Evolutionary conservation across 2,329 filamentous ascomycete species (phyloP).

Genomic region (Pseudopyrenochaeta lycopersici): DNA sequence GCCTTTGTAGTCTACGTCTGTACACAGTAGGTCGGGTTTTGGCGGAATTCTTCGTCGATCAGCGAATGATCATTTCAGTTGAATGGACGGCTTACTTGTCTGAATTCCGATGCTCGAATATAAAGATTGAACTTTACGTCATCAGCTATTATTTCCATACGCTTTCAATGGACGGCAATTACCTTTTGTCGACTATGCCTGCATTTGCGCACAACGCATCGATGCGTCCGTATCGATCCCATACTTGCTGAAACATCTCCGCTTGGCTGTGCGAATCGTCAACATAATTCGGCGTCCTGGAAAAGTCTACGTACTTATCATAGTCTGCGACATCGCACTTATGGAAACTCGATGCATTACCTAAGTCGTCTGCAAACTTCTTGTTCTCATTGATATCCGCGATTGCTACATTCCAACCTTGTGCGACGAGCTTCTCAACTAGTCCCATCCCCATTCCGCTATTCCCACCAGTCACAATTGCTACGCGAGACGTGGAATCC

Average conservation of each 20-base stretch:
- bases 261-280: constrained; percentile 51
- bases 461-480: constrained; percentile 40
- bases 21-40: constrained; percentile 56
- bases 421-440: constrained; percentile 22
- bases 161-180: neutral
- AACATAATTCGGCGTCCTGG: neutral
- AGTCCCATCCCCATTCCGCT: constrained; percentile 39
- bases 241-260: constrained; percentile 55
- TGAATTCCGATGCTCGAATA: constrained; percentile 46
- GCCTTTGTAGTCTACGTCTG: constrained; percentile 62
- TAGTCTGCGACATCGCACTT: constrained; percentile 39
- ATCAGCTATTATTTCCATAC: neutral
- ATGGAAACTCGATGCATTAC: constrained; percentile 30
- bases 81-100: constrained; percentile 22
- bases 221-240: constrained; percentile 56
- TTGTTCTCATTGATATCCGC: constrained; percentile 37
- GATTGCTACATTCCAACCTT: constrained; percentile 40
- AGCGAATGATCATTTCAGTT: neutral
- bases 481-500: constrained; percentile 24
- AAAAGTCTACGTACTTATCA: constrained; percentile 21
- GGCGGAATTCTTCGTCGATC: constrained; percentile 50
- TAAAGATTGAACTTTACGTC: constrained; percentile 54
- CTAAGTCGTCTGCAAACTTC: constrained; percentile 33
- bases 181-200: constrained; percentile 57
- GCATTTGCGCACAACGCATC: constrained; percentile 63